Percentiles rank a stretch among this genome's conserved stretches.
Conservation (phyloP, 768 basidiomycete genomes). For the Trametes meyenii region DNA sequence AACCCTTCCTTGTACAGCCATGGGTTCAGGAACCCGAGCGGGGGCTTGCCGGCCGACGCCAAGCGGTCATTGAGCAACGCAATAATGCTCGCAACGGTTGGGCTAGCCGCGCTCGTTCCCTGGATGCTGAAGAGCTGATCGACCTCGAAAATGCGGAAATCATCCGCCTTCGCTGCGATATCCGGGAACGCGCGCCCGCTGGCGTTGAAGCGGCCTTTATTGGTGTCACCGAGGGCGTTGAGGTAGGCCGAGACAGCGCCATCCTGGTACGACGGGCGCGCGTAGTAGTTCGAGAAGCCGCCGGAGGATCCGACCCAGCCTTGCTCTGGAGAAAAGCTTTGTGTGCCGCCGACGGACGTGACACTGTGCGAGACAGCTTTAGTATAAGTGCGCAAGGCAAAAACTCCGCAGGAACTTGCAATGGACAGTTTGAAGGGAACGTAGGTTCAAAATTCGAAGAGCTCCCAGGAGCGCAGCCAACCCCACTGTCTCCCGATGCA, state of each 20-base stretch:
- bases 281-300: slow-evolving; percentile 41
- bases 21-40: slow-evolving; percentile 43
- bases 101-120: slow-evolving; percentile 68
- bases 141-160: slow-evolving; percentile 28
- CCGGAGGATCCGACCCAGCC: slow-evolving; percentile 36
- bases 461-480: slow-evolving; percentile 29
- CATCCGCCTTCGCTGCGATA: slow-evolving; percentile 42
- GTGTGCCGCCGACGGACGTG: slow-evolving; percentile 41
- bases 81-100: slow-evolving; percentile 64
- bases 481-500: slow-evolving; percentile 42
- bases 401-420: neutral
- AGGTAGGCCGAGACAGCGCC: slow-evolving; percentile 41
- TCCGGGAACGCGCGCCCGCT: slow-evolving; percentile 51
- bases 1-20: slow-evolving; percentile 32
- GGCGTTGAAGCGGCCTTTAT: slow-evolving; percentile 34
- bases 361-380: slow-evolving; percentile 23
- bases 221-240: slow-evolving; percentile 30
- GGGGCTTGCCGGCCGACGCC: slow-evolving; percentile 28
- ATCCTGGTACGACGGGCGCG: slow-evolving; percentile 40
- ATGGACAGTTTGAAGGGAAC: slow-evolving; percentile 29
- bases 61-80: slow-evolving; percentile 51
- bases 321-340: slow-evolving; percentile 36
- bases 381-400: neutral
- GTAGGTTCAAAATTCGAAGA: slow-evolving; percentile 34
- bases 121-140: slow-evolving; percentile 31